These are phyloP conservation scores for Zymoseptoria pseudotritici DNA, from an alignment of 2,329 filamentous ascomycete species.

Conservation along the genomic window DNA sequence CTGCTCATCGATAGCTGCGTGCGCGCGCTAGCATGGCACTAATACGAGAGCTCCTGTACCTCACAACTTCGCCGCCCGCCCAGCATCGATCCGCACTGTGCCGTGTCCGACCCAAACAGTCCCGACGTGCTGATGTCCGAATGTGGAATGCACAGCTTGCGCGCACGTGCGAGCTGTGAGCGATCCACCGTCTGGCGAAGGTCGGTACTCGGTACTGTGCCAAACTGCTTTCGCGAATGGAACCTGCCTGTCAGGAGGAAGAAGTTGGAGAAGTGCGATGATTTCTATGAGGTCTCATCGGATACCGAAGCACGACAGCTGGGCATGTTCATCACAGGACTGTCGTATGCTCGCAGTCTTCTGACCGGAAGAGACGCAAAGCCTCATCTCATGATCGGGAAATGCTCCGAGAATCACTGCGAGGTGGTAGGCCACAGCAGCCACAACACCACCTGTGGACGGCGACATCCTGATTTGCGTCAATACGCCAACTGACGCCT, in stretches of 20 bases:
- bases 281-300: background rate
- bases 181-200: background rate
- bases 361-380: background rate
- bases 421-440: background rate
- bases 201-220: background rate
- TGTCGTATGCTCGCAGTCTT: background rate
- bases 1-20: background rate
- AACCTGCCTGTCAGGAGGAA: background rate
- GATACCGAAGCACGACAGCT: background rate
- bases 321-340: background rate
- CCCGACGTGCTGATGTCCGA: background rate
- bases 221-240: background rate
- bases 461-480: background rate
- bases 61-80: background rate
- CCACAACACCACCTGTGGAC: background rate
- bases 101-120: background rate
- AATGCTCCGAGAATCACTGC: background rate
- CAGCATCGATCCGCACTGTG: background rate
- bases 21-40: background rate
- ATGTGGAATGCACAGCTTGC: background rate
- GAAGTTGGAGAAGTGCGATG: background rate
- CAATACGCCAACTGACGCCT: background rate
- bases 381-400: background rate
- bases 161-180: background rate
- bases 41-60: background rate